Conservation (phyloP, 2,329 filamentous ascomycete species). For the Corinectria fuckeliana region DNA sequence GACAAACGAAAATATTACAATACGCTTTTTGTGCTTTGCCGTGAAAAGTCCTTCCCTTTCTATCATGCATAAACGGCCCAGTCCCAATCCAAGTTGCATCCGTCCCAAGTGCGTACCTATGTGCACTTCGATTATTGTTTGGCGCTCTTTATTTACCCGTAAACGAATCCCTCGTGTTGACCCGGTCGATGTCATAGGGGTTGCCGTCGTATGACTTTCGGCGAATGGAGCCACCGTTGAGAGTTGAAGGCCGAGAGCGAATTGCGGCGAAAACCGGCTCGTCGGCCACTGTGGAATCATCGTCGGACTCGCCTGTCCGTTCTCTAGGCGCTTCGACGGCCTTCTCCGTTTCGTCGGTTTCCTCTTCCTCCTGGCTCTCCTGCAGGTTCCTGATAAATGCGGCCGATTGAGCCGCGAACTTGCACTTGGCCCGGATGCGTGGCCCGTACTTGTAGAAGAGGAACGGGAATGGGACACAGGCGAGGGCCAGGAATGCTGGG, state of each 20-base stretch:
- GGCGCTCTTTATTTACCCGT: no score
- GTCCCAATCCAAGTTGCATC: no score
- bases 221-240: background rate
- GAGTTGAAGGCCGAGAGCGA: background rate
- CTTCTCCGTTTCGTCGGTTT: background rate
- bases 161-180: background rate
- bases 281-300: background rate
- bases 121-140: no score
- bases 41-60: no score
- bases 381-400: background rate
- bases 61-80: no score
- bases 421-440: constrained; percentile 58
- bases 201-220: background rate
- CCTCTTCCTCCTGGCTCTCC: background rate
- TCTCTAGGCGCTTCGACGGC: background rate
- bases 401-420: constrained; percentile 55
- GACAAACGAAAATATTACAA: no score
- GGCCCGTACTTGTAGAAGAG: constrained; percentile 66
- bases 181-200: background rate
- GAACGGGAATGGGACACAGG: constrained; percentile 63
- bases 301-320: background rate
- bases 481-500: constrained; percentile 71
- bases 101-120: no score
- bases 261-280: background rate
- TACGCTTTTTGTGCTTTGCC: no score